Base-by-base conservation (phyloP, 805 yeast genomes). In the Ascoidea asiatica region DNA sequence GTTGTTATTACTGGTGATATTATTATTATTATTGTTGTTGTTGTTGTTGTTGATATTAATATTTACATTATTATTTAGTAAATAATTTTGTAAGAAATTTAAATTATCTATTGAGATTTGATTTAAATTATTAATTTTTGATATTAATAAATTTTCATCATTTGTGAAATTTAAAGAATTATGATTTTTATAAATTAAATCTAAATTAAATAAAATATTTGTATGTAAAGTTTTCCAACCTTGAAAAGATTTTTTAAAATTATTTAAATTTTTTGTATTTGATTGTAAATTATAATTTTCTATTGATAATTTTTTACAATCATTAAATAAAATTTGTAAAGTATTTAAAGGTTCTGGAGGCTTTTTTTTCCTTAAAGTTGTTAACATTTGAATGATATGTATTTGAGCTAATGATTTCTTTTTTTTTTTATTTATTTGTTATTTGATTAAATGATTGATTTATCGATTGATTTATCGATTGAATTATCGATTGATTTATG, bases 221-320 rank as follows among this genome's bases (percentile, higher is more conserved):
- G 83, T 76, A 49, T 79, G 85, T n/a, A 83, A 60, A 2, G 77
- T 65, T 50, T 77, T 81, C 89, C 90, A 81, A 2, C 89, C 89
- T 47, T 72, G 74, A 19, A 80, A 60, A 2, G 88, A 82, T 17
- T 71, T 75, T 42, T 67, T 72, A 40, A 67, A n/a, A n/a, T n/a
- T n/a, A n/a, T n/a, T n/a, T n/a, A n/a, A n/a, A n/a, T n/a, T 58
- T 19, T 71, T 67, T 33, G 69, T 65, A 18, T 65, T 63, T 47
- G 81, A 81, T 53, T 82, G 88, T 18, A 77, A 56, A 3, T 75
- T 66, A 42, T 78, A 55, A 57, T 79, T 75, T 48, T 69, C 65
- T 43, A 81, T 66, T 4, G 85, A 70, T 47, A 65, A 67, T 52
- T 74, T 74, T 42, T 85, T 81, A 42, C 75, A 67, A 47, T 76